Conservation (phyloP, 202 grass and related monocot genomes). For the Panicum hallii region DNA sequence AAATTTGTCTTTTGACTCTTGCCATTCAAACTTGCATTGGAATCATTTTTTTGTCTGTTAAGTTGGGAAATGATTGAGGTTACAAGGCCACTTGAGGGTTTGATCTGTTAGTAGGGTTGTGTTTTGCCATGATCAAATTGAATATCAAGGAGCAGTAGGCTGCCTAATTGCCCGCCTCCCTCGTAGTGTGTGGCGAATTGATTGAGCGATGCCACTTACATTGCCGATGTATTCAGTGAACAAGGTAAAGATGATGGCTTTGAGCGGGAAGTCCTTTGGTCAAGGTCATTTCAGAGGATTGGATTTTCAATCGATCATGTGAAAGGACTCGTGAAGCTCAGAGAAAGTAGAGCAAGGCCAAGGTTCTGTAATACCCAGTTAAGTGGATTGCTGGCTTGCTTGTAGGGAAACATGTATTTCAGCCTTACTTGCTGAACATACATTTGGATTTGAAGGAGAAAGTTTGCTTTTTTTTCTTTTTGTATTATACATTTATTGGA, state of each 20-base stretch:
- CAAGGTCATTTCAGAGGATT: constrained; percentile 30
- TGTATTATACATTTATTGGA: not conserved
- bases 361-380: constrained; percentile 31
- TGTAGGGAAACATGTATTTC: constrained; percentile 12
- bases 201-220: constrained; percentile 22
- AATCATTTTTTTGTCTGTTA: not conserved
- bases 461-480: not conserved
- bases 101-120: not conserved
- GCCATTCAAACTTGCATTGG: not conserved
- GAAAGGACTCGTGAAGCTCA: constrained; percentile 25
- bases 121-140: not conserved
- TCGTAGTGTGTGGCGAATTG: constrained; percentile 30
- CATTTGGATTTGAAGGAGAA: not conserved
- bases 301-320: constrained; percentile 35
- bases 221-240: constrained; percentile 2
- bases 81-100: too few relatives aligned
- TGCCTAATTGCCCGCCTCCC: not conserved
- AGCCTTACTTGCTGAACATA: not conserved
- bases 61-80: not conserved
- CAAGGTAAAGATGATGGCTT: constrained; percentile 25
- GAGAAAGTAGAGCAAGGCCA: constrained; percentile 37
- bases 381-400: constrained; percentile 36
- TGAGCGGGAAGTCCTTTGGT: not conserved
- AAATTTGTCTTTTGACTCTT: not conserved
- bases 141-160: not conserved